Evolutionary conservation across 495 filamentous ascomycete genomes (phyloP).

Genomic region (Lophiostoma macrostomum): DNA sequence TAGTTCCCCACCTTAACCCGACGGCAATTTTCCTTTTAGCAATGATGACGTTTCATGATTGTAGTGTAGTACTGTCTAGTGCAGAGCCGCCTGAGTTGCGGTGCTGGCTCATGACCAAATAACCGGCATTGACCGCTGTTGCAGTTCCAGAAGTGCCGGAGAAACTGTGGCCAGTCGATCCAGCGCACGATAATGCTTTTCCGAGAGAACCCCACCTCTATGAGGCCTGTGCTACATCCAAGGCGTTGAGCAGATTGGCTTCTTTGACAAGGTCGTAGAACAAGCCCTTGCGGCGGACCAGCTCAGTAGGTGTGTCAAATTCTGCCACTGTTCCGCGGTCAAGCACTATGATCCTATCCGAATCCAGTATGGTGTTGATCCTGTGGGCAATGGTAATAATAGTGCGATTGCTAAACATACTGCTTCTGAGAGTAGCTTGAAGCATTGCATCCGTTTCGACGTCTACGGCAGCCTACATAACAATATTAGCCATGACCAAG

Average conservation of each 20-base stretch:
- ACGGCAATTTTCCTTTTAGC: too few relatives aligned
- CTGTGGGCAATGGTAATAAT: constrained; percentile 98
- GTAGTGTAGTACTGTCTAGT: too few relatives aligned
- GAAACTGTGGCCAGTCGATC: constrained; percentile 5
- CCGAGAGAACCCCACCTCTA: neutral
- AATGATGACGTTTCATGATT: too few relatives aligned
- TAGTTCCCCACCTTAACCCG: too few relatives aligned
- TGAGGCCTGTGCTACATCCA: constrained; percentile 31
- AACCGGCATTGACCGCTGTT: neutral
- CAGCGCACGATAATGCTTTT: constrained; percentile 19
- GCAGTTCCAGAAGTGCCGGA: too few relatives aligned
- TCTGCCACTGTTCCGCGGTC: constrained; percentile 58
- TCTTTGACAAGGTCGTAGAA: constrained; percentile 46
- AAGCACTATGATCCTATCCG: constrained; percentile 85
- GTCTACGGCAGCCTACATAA: constrained; percentile 77
- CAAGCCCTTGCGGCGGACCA: constrained; percentile 39
- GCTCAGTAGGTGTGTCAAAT: constrained; percentile 44
- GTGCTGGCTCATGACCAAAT: neutral
- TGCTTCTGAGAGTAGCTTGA: constrained; percentile 60
- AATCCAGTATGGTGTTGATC: constrained; percentile 95
- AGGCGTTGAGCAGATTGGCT: constrained; percentile 35
- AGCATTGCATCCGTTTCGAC: constrained; percentile 90
- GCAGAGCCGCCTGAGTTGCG: too few relatives aligned
- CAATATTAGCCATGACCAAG: constrained; percentile 5
- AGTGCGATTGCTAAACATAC: constrained; percentile 78